Percentiles rank a stretch among this genome's conserved stretches.
These are phyloP conservation scores for Diversispora epigaea DNA, from an alignment of 192 early-diverging fungal species.

Conservation along the genomic window DNA sequence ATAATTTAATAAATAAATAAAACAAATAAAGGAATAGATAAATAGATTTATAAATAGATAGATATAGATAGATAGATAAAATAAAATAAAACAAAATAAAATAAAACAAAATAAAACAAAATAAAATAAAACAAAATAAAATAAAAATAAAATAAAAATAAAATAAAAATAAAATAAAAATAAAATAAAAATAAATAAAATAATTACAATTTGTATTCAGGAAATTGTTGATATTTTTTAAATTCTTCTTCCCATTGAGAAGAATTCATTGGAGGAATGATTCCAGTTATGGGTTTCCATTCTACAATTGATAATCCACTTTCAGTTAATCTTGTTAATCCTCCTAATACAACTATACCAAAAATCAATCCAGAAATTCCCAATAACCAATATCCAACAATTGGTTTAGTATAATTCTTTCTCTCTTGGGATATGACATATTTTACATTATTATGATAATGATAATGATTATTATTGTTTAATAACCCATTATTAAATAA, in stretches of 20 bases:
- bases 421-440: too few species aligned
- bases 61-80: neutral
- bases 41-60: neutral
- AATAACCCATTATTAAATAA: too few species aligned
- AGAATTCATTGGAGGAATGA: constrained; percentile 83
- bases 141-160: too few species aligned
- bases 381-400: constrained; percentile 94
- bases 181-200: neutral
- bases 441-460: too few species aligned
- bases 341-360: constrained; percentile 91
- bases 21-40: neutral
- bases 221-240: constrained; percentile 97
- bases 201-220: constrained; percentile 90
- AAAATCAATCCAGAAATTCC: constrained; percentile 86
- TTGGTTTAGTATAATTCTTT: constrained; percentile 40
- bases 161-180: too few species aligned
- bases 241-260: constrained; percentile 92
- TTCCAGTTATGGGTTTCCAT: constrained; percentile 94
- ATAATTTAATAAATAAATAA: neutral
- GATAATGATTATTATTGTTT: too few species aligned
- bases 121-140: neutral
- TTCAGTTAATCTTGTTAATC: constrained; percentile 95
- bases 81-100: neutral
- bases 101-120: constrained; percentile 27
- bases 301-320: constrained; percentile 94